These are phyloP conservation scores for Beauveria varroae DNA, from an alignment of 2,329 filamentous ascomycete species.

Conservation along the genomic window DNA sequence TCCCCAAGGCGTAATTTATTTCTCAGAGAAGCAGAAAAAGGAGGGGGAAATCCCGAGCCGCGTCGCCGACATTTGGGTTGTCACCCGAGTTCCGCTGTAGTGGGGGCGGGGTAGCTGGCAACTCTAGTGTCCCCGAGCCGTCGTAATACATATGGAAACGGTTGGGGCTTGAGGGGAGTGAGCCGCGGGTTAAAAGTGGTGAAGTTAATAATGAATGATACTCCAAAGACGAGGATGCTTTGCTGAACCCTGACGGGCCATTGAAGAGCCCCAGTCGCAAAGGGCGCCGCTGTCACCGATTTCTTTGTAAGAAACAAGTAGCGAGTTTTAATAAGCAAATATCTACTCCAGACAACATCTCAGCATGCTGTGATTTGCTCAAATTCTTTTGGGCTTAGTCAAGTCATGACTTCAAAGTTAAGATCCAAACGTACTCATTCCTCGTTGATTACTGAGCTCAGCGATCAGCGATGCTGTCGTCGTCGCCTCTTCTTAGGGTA, in stretches of 20 bases:
- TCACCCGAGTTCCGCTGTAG: neutral
- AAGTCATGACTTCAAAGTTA: no score
- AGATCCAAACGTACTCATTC: neutral
- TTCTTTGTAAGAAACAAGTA: neutral
- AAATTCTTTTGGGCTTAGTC: no score
- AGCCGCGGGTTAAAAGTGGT: neutral
- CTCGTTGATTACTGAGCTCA: neutral
- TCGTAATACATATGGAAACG: neutral
- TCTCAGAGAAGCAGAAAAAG: no score
- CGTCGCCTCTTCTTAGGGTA: neutral
- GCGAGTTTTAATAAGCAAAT: conserved; percentile 3
- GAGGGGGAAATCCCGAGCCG: no score
- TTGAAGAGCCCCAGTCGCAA: neutral
- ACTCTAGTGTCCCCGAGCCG: neutral
- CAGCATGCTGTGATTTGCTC: neutral
- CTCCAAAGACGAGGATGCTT: neutral
- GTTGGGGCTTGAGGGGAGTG: no score
- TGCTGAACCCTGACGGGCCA: neutral
- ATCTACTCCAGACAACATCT: neutral
- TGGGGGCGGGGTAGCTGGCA: neutral
- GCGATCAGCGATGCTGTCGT: neutral
- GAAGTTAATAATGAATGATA: neutral
- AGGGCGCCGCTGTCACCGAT: neutral
- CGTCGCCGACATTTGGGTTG: neutral
- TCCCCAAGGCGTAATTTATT: conserved; percentile 43